Percentiles rank a stretch among this genome's conserved stretches.
phyloP scores from a whole-genome alignment of 768 basidiomycete species.

The Hericium erinaceus region DNA sequence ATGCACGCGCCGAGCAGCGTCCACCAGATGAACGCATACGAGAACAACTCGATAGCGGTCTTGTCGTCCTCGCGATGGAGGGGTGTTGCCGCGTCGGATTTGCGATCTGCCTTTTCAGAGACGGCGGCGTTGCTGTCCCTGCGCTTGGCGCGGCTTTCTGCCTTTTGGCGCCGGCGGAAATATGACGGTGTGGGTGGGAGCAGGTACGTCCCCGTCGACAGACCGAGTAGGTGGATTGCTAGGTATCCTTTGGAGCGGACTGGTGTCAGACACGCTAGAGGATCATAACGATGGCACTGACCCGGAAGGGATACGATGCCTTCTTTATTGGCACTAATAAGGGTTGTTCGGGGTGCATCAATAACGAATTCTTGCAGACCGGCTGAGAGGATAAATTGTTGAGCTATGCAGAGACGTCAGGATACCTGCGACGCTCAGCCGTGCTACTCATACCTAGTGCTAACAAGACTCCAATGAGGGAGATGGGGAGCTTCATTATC shows the following conservation, averaged over 20 bases:
- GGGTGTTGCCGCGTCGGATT: background rate
- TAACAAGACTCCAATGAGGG: slow-evolving; percentile 52
- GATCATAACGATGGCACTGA: slow-evolving; percentile 17
- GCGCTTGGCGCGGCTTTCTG: slow-evolving; percentile 10
- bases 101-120: background rate
- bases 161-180: slow-evolving; percentile 47
- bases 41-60: slow-evolving; percentile 65
- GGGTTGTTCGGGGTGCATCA: slow-evolving; percentile 45
- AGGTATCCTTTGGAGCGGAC: slow-evolving; percentile 58
- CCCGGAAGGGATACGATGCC: slow-evolving; percentile 76
- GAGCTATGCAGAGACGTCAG: slow-evolving; percentile 35
- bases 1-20: slow-evolving; percentile 31
- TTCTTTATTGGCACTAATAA: slow-evolving; percentile 85
- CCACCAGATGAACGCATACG: slow-evolving; percentile 81
- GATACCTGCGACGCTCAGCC: background rate
- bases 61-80: slow-evolving; percentile 57
- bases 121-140: slow-evolving; percentile 8
- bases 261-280: background rate
- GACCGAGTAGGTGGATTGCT: slow-evolving; percentile 79
- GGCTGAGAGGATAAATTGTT: slow-evolving; percentile 57
- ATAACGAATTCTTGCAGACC: slow-evolving; percentile 60
- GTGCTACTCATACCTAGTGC: slow-evolving; percentile 38
- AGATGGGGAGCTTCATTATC: slow-evolving; percentile 45
- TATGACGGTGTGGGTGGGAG: slow-evolving; percentile 72
- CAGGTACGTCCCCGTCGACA: slow-evolving; percentile 71